phyloP scores from a whole-genome alignment of 352 stramenopile genomes.

The Globisporangium spiculum region DNA sequence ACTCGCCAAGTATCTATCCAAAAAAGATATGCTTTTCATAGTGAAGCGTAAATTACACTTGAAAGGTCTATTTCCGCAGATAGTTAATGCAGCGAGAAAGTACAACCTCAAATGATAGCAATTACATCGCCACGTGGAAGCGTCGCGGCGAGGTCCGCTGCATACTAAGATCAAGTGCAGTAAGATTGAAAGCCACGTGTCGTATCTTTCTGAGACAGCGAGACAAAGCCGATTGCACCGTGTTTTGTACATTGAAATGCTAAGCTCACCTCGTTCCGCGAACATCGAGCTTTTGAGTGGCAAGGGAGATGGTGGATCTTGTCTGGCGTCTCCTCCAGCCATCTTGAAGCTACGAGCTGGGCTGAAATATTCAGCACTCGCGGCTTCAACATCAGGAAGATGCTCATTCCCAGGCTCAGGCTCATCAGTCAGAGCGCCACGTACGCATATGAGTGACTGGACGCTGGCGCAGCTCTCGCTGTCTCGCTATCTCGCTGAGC shows the following conservation, averaged over 20 bases:
- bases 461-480: background rate
- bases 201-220: conserved; percentile 12
- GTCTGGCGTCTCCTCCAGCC: background rate
- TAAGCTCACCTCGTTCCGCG: background rate
- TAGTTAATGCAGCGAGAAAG: background rate
- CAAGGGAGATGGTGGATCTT: background rate
- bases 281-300: background rate
- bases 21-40: conserved; percentile 10
- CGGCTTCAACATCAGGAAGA: background rate
- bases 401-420: background rate
- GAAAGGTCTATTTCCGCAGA: conserved; percentile 17
- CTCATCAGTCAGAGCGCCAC: background rate
- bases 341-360: background rate
- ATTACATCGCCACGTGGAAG: background rate
- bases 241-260: background rate
- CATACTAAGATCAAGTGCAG: conserved; percentile 9
- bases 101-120: background rate
- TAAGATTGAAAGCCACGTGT: conserved; percentile 13
- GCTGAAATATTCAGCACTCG: conserved; percentile 1
- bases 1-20: background rate
- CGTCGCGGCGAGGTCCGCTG: conserved; percentile 9
- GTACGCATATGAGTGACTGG: background rate
- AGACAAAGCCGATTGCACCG: background rate
- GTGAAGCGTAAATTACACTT: background rate
- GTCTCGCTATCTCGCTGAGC: background rate